A percentile compares a stretch with the other conserved stretches of the same genome.
Conservation (phyloP, 176 grass and related monocot species). For the Aechmea fasciata region DNA sequence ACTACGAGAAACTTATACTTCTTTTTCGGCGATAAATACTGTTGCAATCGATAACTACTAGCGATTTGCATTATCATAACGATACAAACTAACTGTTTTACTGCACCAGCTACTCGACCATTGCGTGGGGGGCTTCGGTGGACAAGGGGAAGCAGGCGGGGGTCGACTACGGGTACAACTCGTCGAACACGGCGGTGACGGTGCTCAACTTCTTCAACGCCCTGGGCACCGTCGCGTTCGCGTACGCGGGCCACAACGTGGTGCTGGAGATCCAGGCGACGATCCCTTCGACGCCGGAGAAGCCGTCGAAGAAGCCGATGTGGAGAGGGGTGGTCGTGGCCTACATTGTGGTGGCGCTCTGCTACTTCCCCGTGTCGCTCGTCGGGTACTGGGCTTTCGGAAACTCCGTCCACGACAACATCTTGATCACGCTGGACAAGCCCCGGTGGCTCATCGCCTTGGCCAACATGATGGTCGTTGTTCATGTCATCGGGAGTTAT, state of each 20-base stretch:
- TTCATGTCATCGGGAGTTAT: slow-evolving; percentile 90
- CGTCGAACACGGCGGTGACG: slow-evolving; percentile 35
- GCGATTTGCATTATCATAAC: too few relatives aligned
- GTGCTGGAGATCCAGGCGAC: slow-evolving; percentile 93
- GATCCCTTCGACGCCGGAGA: slow-evolving; percentile 68
- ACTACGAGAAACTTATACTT: too few relatives aligned
- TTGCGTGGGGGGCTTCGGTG: slow-evolving; percentile 72
- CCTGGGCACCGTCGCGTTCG: slow-evolving; percentile 59
- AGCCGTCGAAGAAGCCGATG: slow-evolving; percentile 89
- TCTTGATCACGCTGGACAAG: slow-evolving; percentile 48
- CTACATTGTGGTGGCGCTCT: slow-evolving; percentile 73
- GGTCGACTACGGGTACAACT: slow-evolving; percentile 41
- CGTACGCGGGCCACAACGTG: slow-evolving; percentile 80
- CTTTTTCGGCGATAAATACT: not conserved
- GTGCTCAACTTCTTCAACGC: slow-evolving; percentile 77
- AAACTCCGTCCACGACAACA: slow-evolving; percentile 34
- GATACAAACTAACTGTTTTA: not conserved
- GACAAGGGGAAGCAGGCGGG: slow-evolving; percentile 43
- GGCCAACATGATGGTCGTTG: slow-evolving; percentile 84
- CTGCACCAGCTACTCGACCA: slow-evolving; percentile 60
- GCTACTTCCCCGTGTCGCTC: slow-evolving; percentile 85
- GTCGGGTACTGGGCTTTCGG: slow-evolving; percentile 77
- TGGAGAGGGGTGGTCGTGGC: slow-evolving; percentile 89
- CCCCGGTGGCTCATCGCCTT: slow-evolving; percentile 76
- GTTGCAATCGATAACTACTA: not conserved